phyloP scores from a whole-genome alignment of 306 rosid species.

The Arachis hypogaea region DNA sequence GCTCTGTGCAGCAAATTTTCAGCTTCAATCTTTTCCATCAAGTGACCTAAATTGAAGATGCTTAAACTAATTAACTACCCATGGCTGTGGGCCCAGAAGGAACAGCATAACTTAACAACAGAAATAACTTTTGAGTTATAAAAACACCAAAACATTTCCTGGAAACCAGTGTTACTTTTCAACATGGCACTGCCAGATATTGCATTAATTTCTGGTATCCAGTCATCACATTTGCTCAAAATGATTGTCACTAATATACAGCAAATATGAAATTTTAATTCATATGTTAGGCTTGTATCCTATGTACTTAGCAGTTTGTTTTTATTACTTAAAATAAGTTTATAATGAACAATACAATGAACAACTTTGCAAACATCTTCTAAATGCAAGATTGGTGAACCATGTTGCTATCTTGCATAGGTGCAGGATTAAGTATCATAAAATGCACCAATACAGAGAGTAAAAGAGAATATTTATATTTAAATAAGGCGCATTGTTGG shows the following conservation, averaged over 20 bases:
- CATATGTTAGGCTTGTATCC: conserved; percentile 6
- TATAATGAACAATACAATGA: not conserved
- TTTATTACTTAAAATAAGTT: conserved; percentile 5
- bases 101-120: conserved; percentile 18
- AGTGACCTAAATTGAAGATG: conserved; percentile 69
- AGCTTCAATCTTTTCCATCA: conserved; percentile 94
- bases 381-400: conserved; percentile 17
- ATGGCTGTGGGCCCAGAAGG: not conserved
- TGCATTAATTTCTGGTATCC: conserved; percentile 8
- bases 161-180: conserved; percentile 7
- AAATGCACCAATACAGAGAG: not conserved
- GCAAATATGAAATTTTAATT: conserved; percentile 13
- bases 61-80: conserved; percentile 27
- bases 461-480: no score
- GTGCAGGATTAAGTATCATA: not conserved
- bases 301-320: conserved; percentile 25
- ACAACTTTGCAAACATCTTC: conserved; percentile 2
- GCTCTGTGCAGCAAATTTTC: conserved; percentile 90
- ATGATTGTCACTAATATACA: not conserved
- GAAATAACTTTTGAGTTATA: not conserved
- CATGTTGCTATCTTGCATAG: not conserved
- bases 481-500: no score
- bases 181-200: conserved; percentile 1
- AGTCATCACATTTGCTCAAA: conserved; percentile 30
- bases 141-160: conserved; percentile 8